A percentile compares a stretch with the other conserved stretches of the same genome.
These are phyloP conservation scores for Zygosaccharomyces siamensis DNA, from an alignment of 805 yeast species.

Conservation along the genomic window DNA sequence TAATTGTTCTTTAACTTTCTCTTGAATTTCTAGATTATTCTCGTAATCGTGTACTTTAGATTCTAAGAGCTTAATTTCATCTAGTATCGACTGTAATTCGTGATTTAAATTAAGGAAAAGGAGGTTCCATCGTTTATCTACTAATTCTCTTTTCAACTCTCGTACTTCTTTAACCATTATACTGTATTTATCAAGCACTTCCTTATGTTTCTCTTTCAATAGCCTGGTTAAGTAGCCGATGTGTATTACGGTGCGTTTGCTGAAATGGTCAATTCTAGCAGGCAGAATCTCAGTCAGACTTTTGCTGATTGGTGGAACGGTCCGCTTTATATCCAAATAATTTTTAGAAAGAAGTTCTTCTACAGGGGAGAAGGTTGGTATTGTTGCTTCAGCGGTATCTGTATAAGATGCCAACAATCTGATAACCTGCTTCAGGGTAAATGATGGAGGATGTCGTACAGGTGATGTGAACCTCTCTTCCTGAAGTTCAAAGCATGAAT, in stretches of 20 bases:
- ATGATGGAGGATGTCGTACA: constrained; percentile 37
- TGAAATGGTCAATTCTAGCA: constrained; percentile 42
- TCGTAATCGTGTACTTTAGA: constrained; percentile 11
- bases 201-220: constrained; percentile 37
- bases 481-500: constrained; percentile 36
- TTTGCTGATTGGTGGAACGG: constrained; percentile 48
- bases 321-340: constrained; percentile 40
- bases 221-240: constrained; percentile 30
- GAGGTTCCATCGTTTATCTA: constrained; percentile 54
- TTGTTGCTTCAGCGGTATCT: constrained; percentile 27
- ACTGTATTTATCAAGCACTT: constrained; percentile 39
- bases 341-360: constrained; percentile 41
- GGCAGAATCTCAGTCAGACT: constrained; percentile 51
- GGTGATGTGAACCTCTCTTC: constrained; percentile 40
- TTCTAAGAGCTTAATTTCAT: constrained; percentile 19
- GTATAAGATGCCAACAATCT: constrained; percentile 30
- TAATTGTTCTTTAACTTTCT: constrained; percentile 33
- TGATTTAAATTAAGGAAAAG: constrained; percentile 45
- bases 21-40: constrained; percentile 15
- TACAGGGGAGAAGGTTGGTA: constrained; percentile 39
- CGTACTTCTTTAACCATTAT: constrained; percentile 40
- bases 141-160: constrained; percentile 41
- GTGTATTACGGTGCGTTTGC: constrained; percentile 30
- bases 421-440: constrained; percentile 35
- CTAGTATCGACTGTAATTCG: constrained; percentile 35